A percentile compares a stretch with the other conserved stretches of the same genome.
Conservation (phyloP, 164 flowering plant genomes). For the Chloranthus sessilifolius region DNA sequence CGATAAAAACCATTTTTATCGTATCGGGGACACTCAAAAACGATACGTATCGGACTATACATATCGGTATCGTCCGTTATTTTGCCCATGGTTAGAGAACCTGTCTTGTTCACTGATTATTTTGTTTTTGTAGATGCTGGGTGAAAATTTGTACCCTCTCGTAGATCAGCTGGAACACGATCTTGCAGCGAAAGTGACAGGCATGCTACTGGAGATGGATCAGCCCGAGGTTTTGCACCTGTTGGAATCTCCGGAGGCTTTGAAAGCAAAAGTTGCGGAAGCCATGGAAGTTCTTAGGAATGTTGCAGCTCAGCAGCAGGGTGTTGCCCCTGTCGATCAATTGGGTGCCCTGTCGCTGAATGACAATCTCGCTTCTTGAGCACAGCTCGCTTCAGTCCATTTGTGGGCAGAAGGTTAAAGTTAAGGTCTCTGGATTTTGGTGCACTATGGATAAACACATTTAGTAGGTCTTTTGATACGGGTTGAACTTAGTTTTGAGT, state of each 20-base stretch:
- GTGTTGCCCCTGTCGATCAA: constrained; percentile 52
- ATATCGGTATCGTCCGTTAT: no score
- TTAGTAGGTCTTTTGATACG: no score
- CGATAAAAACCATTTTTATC: no score
- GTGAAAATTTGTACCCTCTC: constrained; percentile 68
- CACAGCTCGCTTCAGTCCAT: no score
- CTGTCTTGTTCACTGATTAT: background rate
- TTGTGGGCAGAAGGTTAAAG: no score
- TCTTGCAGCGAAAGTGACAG: constrained; percentile 74
- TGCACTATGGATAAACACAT: no score
- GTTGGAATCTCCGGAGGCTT: constrained; percentile 77
- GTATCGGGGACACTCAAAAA: no score
- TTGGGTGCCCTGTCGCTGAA: constrained; percentile 52
- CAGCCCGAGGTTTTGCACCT: constrained; percentile 79
- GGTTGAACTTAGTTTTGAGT: no score
- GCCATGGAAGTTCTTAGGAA: constrained; percentile 75
- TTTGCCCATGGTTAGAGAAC: background rate
- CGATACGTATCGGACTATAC: no score
- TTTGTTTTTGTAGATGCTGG: constrained; percentile 48
- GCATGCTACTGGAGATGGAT: constrained; percentile 91
- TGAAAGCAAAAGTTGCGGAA: constrained; percentile 70
- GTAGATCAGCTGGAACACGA: constrained; percentile 77
- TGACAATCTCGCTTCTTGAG: constrained; percentile 43
- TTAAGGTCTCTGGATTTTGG: no score
- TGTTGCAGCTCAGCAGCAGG: constrained; percentile 48